Percentiles rank a stretch among this genome's conserved stretches.
Conservation (phyloP, 2,329 filamentous ascomycete species). For the Calonectria hongkongensis region DNA sequence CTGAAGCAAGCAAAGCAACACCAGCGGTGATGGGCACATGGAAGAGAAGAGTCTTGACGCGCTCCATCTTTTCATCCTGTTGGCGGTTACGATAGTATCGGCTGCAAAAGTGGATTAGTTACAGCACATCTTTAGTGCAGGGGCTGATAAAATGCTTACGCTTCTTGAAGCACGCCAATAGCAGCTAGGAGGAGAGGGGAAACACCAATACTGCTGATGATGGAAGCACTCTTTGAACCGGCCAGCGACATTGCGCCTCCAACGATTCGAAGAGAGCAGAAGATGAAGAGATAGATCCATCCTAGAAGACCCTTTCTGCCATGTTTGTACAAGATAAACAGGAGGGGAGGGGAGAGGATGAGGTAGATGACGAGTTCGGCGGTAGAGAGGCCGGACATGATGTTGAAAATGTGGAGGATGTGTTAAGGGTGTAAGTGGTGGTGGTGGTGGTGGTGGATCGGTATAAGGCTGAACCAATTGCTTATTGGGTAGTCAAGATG, state of each 20-base stretch:
- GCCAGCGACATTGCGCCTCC: slow-evolving; percentile 2
- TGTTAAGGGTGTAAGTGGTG: background rate
- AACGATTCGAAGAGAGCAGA: slow-evolving; percentile 6
- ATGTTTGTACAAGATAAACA: slow-evolving; percentile 12
- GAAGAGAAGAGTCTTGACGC: background rate
- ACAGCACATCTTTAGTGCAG: too few species aligned
- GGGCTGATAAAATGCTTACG: background rate
- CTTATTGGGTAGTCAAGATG: too few species aligned
- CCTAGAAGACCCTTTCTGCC: slow-evolving; percentile 6
- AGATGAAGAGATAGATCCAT: slow-evolving; percentile 11
- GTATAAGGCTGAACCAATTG: too few species aligned
- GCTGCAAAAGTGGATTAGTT: background rate
- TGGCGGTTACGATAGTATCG: slow-evolving; percentile 11
- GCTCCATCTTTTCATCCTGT: slow-evolving; percentile 14
- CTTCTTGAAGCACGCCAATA: slow-evolving; percentile 3
- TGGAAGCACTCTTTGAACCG: background rate
- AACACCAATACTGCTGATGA: background rate
- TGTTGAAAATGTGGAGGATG: background rate
- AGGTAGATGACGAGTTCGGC: slow-evolving; percentile 16
- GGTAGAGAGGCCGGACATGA: slow-evolving; percentile 2
- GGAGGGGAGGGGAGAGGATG: slow-evolving; percentile 9
- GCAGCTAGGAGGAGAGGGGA: slow-evolving; percentile 5
- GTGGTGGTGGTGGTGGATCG: too few species aligned
- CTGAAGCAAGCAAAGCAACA: slow-evolving; percentile 10
- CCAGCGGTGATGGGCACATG: slow-evolving; percentile 1